phyloP scores from a whole-genome alignment of 2,329 filamentous ascomycete species.

The Tolypocladium paradoxum region DNA sequence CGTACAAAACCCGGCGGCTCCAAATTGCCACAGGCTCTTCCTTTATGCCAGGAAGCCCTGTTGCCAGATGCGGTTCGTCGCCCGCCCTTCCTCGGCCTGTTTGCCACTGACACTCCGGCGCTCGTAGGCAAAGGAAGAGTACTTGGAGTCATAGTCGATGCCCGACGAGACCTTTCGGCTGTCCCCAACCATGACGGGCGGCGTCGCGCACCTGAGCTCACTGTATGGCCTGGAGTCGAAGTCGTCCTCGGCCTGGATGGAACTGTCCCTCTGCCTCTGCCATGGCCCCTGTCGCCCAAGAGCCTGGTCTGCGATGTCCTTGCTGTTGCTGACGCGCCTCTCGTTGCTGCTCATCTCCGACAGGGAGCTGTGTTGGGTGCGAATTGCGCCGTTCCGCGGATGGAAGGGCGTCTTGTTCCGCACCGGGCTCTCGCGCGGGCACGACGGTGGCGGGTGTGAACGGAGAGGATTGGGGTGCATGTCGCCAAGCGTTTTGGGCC shows the following conservation, averaged over 20 bases:
- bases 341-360: constrained; percentile 35
- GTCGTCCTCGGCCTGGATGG: constrained; percentile 35
- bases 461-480: constrained; percentile 42
- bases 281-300: neutral
- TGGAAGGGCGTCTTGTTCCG: neutral
- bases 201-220: constrained; percentile 41
- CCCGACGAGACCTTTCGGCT: constrained; percentile 47
- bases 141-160: constrained; percentile 37
- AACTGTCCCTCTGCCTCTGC: constrained; percentile 25
- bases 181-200: constrained; percentile 40
- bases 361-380: constrained; percentile 19
- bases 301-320: constrained; percentile 24
- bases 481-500: constrained; percentile 10
- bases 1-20: neutral
- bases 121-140: constrained; percentile 21
- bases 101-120: constrained; percentile 62
- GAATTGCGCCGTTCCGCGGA: neutral
- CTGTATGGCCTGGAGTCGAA: constrained; percentile 50
- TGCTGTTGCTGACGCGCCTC: constrained; percentile 29
- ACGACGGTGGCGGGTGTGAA: constrained; percentile 30
- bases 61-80: neutral
- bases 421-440: neutral
- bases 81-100: constrained; percentile 56
- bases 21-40: neutral
- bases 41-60: neutral